Evolutionary conservation across 148 eudicot genomes (phyloP).

Genomic region (Camellia japonica): DNA sequence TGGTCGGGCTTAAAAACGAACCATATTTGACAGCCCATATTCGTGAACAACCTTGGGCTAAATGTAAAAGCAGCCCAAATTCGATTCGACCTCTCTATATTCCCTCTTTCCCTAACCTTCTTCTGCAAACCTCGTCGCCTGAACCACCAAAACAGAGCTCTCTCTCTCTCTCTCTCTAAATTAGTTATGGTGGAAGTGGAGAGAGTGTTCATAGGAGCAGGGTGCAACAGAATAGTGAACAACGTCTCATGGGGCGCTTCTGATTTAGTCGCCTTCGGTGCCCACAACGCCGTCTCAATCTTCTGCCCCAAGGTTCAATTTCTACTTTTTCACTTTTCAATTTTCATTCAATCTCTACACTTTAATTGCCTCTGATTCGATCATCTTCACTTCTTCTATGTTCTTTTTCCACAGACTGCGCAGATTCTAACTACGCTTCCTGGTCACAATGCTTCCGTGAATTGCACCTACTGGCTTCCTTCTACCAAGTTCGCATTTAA

Average conservation of each 20-base stretch:
- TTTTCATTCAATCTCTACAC: background rate
- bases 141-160: too few relatives aligned
- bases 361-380: background rate
- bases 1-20: too few relatives aligned
- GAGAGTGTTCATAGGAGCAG: slow-evolving; percentile 80
- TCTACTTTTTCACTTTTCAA: background rate
- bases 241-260: slow-evolving; percentile 94
- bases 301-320: slow-evolving; percentile 65
- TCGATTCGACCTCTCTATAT: too few relatives aligned
- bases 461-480: slow-evolving; percentile 91
- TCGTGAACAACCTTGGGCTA: too few relatives aligned
- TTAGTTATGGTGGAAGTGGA: slow-evolving; percentile 31
- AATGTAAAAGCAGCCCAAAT: too few relatives aligned
- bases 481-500: slow-evolving; percentile 64
- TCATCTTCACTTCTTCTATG: background rate
- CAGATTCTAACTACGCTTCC: slow-evolving; percentile 82
- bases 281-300: slow-evolving; percentile 86
- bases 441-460: slow-evolving; percentile 81
- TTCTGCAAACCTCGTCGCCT: background rate
- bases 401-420: slow-evolving; percentile 46
- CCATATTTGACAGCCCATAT: too few relatives aligned
- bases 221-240: slow-evolving; percentile 87
- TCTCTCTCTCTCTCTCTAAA: too few relatives aligned
- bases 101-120: background rate
- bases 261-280: slow-evolving; percentile 71